Conservation (phyloP, 768 basidiomycete species). For the Austroboletus festivus region DNA sequence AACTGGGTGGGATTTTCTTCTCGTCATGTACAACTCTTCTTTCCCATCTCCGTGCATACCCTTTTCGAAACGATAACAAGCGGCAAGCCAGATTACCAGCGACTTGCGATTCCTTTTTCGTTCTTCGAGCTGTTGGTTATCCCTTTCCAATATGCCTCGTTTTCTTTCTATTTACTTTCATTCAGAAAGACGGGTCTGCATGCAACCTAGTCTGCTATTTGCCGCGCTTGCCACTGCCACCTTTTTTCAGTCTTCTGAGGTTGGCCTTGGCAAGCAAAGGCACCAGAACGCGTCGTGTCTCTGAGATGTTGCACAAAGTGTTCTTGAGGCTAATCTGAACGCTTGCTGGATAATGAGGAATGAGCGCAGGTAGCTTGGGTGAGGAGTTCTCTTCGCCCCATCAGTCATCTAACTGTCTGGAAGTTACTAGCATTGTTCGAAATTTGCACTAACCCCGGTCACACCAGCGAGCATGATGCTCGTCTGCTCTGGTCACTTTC, state of each 20-base stretch:
- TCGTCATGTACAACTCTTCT: conserved; percentile 51
- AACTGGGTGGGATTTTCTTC: conserved; percentile 77
- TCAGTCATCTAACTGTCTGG: conserved; percentile 7
- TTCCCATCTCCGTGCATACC: conserved; percentile 34
- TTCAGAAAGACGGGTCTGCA: conserved; percentile 45
- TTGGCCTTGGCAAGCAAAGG: conserved; percentile 47
- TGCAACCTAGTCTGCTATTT: conserved; percentile 68
- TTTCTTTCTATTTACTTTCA: conserved; percentile 63
- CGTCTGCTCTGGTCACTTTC: conserved; percentile 56
- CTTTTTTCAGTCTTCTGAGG: conserved; percentile 68
- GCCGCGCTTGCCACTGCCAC: conserved; percentile 63
- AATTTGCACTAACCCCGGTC: conserved; percentile 62
- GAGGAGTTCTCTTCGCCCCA: conserved; percentile 18
- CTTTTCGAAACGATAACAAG: conserved; percentile 44
- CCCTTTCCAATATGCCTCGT: conserved; percentile 67
- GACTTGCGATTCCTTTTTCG: conserved; percentile 67
- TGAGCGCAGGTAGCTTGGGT: conserved; percentile 79
- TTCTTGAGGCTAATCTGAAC: conserved; percentile 68
- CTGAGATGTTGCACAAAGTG: conserved; percentile 64
- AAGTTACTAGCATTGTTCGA: conserved; percentile 73
- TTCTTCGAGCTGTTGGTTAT: conserved; percentile 66
- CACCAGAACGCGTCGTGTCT: conserved; percentile 57
- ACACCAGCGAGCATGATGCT: conserved; percentile 51
- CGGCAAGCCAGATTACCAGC: conserved; percentile 42
- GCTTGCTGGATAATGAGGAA: conserved; percentile 72